Percentiles rank a stretch among this genome's conserved stretches.
phyloP scores from a whole-genome alignment of 2,329 filamentous ascomycete species.

The Penicillium sp. region DNA sequence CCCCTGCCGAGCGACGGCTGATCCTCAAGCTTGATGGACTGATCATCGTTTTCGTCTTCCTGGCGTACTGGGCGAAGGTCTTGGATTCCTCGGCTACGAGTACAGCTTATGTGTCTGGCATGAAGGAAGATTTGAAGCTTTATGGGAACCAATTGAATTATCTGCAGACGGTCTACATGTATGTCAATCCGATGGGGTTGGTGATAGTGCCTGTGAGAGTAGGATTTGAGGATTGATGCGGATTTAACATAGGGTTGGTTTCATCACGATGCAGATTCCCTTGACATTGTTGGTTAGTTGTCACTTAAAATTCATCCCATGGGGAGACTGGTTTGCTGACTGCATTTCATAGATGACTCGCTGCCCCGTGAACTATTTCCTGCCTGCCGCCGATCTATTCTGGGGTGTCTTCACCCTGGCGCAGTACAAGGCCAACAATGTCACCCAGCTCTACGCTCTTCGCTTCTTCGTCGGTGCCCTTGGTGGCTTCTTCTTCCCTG shows the following conservation, averaged over 20 bases:
- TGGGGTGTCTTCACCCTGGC: constrained; percentile 20
- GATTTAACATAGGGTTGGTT: constrained; percentile 13
- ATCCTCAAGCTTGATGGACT: constrained; percentile 21
- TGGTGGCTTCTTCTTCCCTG: constrained; percentile 34
- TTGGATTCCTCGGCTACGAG: constrained; percentile 22
- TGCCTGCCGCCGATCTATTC: constrained; percentile 17
- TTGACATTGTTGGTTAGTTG: constrained; percentile 16
- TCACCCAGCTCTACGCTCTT: constrained; percentile 29
- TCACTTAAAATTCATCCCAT: neutral
- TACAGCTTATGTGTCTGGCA: constrained; percentile 24
- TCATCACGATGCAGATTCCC: constrained; percentile 21
- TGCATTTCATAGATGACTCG: constrained; percentile 14
- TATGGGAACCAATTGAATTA: constrained; percentile 26
- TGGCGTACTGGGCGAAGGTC: constrained; percentile 21
- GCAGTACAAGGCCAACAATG: constrained; percentile 19
- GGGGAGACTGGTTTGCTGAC: neutral
- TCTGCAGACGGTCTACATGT: constrained; percentile 22
- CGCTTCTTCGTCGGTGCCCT: constrained; percentile 38
- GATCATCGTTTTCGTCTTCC: constrained; percentile 21
- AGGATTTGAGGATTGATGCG: neutral
- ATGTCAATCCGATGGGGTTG: neutral
- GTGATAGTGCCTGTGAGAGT: neutral
- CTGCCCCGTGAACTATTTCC: constrained; percentile 21
- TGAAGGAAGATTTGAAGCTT: constrained; percentile 22
- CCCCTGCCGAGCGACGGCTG: constrained; percentile 16